Percentiles rank a stretch among this genome's conserved stretches.
Conservation (phyloP, 371 early-diverging fungal genomes). For the Mortierella sp. region DNA sequence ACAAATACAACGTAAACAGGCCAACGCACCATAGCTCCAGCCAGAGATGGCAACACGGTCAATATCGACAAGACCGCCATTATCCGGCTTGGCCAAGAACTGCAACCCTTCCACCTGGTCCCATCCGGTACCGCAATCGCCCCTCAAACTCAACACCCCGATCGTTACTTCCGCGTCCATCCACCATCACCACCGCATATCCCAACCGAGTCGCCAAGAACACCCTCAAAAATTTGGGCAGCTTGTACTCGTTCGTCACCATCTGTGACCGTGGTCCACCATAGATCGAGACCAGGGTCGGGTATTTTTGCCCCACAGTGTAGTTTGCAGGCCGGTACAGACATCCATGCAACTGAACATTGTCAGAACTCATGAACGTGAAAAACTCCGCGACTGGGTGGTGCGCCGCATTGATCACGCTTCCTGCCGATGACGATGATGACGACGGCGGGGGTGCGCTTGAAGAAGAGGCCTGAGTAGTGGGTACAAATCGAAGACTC, state of each 20-base stretch:
- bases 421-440: conserved; percentile 18
- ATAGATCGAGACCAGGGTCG: conserved; percentile 72
- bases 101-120: conserved; percentile 81
- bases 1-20: not conserved
- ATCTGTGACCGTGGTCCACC: conserved; percentile 78
- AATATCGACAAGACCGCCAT: conserved; percentile 72
- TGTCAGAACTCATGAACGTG: conserved; percentile 49
- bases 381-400: conserved; percentile 56
- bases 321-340: conserved; percentile 73
- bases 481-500: conserved; percentile 24
- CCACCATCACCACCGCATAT: conserved; percentile 81
- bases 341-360: conserved; percentile 71
- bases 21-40: conserved; percentile 73
- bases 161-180: conserved; percentile 82
- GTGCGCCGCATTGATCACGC: conserved; percentile 32
- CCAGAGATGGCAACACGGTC: conserved; percentile 76
- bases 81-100: conserved; percentile 63
- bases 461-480: conserved; percentile 21
- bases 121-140: conserved; percentile 66
- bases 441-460: conserved; percentile 3
- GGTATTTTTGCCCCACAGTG: conserved; percentile 65
- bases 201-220: conserved; percentile 76
- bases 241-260: conserved; percentile 81
- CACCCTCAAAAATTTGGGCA: conserved; percentile 74
- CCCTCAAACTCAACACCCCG: conserved; percentile 81